Evolutionary conservation across 805 yeast genomes (phyloP), one percentile per base, ranked within the genome.

Genomic region (Zygotorulaspora florentina): DNA sequence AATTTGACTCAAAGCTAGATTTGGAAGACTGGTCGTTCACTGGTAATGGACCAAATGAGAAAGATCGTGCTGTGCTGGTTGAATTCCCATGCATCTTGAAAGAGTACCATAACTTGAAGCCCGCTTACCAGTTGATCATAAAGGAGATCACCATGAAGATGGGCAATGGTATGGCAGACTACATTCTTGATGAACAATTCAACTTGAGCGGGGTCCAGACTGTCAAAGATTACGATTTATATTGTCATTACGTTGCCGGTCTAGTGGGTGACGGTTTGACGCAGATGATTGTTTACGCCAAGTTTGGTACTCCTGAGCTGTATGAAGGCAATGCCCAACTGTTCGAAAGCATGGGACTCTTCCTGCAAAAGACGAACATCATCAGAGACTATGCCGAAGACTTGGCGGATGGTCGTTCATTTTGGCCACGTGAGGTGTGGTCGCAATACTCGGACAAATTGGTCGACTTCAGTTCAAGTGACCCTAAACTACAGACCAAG

Each of bases 151-250:
- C 96, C 39, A 55, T 71, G 46, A 75, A 83, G 65, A 93, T 93
- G 99, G 99, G 98, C 47, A 81, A 87, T 55, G 99, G 99, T 45
- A 93, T 93, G 99, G 98, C 98, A 27, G 89, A 87, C 61, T 93
- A 90, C 67, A 81, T 86, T 43, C 71, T 76, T 57, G 81, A 84
- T 59, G 93, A 85, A 42, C 76, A 83, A 51, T 87, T 87, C 70
- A 88, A 87, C 64, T 63, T 77, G 54, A 79, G 80, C 50, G 98
- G 98, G 1, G 82, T 93, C 39, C 71, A 71, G 40, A 87, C 96
- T 1, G 64, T 86, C 37, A 72, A 76, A 50, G 98, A 89, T 61
- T 93, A 85, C 64, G 90, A 93, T 63, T 73, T 84, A 50, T 93
- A 93, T 72, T 93, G 99, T 68, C 90, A 90, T 68, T 87, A 90